phyloP scores from a whole-genome alignment of 192 early-diverging fungal species.

The Powellomyces hirtus region DNA sequence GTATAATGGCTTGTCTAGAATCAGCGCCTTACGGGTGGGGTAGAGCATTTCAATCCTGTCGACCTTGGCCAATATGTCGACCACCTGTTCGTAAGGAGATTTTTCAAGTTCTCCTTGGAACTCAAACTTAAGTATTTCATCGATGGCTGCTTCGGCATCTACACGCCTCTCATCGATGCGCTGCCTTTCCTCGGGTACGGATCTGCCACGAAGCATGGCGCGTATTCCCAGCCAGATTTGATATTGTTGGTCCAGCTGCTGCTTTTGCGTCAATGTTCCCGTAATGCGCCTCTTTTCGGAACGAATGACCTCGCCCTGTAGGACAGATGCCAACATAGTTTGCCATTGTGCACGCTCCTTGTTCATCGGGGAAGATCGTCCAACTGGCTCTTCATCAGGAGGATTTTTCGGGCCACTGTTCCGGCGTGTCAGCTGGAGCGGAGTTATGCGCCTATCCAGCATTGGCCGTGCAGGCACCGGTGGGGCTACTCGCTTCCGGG shows the following conservation, averaged over 20 bases:
- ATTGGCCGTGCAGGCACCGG: conserved; percentile 7
- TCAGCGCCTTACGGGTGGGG: conserved; percentile 62
- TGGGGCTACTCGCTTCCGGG: conserved; percentile 1
- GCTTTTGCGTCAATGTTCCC: conserved; percentile 46
- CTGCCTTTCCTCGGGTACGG: conserved; percentile 62
- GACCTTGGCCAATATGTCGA: conserved; percentile 70
- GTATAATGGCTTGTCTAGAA: conserved; percentile 65
- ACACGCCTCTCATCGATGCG: conserved; percentile 63
- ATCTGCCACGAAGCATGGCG: conserved; percentile 61
- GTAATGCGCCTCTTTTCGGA: conserved; percentile 74
- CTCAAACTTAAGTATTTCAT: conserved; percentile 67
- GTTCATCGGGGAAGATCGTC: background rate
- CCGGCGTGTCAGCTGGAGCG: background rate
- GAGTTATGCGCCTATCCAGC: conserved; percentile 4
- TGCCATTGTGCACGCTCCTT: conserved; percentile 82
- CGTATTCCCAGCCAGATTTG: conserved; percentile 77
- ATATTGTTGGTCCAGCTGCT: conserved; percentile 44
- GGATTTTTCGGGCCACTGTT: background rate
- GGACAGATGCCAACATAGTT: conserved; percentile 76
- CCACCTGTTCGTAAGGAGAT: conserved; percentile 59
- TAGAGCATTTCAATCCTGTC: conserved; percentile 78
- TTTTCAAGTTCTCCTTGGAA: conserved; percentile 29
- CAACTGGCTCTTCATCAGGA: background rate
- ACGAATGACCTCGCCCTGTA: conserved; percentile 79
- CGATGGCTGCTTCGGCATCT: conserved; percentile 53